A percentile compares a stretch with the other conserved stretches of the same genome.
Conservation (phyloP, 306 rosid genomes). For the Cicer pinnatifidum region DNA sequence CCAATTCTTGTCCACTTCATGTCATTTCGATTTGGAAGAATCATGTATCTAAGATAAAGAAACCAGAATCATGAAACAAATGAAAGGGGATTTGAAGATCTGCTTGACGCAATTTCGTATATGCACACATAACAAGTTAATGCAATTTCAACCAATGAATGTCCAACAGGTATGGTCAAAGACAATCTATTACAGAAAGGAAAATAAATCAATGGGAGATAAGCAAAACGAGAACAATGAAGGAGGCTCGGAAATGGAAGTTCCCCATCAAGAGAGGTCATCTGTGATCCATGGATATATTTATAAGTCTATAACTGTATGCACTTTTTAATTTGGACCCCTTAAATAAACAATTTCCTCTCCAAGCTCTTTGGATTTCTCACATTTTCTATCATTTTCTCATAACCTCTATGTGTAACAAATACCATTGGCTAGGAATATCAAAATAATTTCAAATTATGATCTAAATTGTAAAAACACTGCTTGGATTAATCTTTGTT, state of each 20-base stretch:
- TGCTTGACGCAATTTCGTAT: background rate
- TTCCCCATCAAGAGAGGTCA: background rate
- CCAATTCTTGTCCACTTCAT: slow-evolving; percentile 51
- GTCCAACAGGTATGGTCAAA: background rate
- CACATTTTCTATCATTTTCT: background rate
- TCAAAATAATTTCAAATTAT: slow-evolving; percentile 24
- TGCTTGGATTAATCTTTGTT: slow-evolving; percentile 10
- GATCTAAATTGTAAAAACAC: slow-evolving; percentile 35
- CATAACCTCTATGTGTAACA: background rate
- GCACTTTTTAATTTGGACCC: too few relatives aligned
- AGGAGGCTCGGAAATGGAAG: background rate
- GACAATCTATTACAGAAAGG: background rate
- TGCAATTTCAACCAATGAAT: background rate
- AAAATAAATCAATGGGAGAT: background rate
- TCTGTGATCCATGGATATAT: background rate
- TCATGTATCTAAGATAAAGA: slow-evolving; percentile 61
- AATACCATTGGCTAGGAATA: slow-evolving; percentile 16
- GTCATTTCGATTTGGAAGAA: slow-evolving; percentile 59
- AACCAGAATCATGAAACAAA: slow-evolving; percentile 35
- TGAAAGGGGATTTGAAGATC: slow-evolving; percentile 30
- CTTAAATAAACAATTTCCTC: too few relatives aligned
- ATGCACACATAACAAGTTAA: background rate
- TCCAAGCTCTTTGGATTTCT: background rate
- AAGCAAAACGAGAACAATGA: background rate
- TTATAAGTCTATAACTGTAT: too few relatives aligned